These are phyloP conservation scores for Rhodotorula diobovata DNA, from an alignment of 768 basidiomycete genomes.

Conservation along the genomic window DNA sequence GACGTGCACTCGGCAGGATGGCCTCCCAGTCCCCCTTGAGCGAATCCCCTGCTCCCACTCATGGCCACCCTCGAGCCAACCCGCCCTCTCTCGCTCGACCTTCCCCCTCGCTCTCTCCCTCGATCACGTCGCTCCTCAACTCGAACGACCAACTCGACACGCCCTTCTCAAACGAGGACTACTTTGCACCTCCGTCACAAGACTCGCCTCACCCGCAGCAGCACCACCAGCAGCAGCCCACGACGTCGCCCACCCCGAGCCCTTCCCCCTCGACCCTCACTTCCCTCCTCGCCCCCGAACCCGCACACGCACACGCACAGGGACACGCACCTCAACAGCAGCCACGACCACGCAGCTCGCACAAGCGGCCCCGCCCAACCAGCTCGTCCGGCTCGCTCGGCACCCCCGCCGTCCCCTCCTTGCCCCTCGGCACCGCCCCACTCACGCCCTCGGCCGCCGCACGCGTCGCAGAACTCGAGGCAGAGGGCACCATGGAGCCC, in stretches of 20 bases:
- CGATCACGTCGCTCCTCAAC: constrained; percentile 20
- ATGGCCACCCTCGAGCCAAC: no score
- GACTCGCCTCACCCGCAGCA: not conserved
- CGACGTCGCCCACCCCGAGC: not conserved
- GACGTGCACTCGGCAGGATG: no score
- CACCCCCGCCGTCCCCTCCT: not conserved
- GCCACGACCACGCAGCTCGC: not conserved
- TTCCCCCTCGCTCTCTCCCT: constrained; percentile 25
- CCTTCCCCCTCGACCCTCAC: not conserved
- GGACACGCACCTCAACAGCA: not conserved
- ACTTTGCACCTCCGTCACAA: constrained; percentile 23
- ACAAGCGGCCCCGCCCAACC: constrained; percentile 9
- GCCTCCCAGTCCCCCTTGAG: no score
- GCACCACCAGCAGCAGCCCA: no score
- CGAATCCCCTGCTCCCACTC: no score
- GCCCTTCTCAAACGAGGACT: constrained; percentile 12
- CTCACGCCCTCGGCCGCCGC: no score
- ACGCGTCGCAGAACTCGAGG: not conserved
- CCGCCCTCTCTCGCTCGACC: not conserved
- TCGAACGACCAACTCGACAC: no score
- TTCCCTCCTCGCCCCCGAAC: no score
- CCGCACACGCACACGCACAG: not conserved
- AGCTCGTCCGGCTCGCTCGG: not conserved
- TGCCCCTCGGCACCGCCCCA: not conserved
- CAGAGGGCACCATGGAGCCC: constrained; percentile 16